Evolutionary conservation across 805 yeast species (phyloP).

Genomic region (Saturnispora zaruensis): DNA sequence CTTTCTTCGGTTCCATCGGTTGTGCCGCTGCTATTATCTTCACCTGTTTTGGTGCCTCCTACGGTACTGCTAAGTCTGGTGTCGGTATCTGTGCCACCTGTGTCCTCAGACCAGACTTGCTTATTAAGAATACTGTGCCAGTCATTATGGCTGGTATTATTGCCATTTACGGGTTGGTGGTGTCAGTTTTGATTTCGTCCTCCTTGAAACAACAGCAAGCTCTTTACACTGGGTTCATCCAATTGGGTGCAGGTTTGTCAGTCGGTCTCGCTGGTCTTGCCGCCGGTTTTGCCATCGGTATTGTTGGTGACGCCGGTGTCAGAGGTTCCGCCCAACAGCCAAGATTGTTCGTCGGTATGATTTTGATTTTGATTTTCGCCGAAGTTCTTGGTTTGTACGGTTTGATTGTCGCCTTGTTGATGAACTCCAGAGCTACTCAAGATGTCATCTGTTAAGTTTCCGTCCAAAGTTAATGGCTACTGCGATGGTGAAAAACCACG

Average conservation of each 20-base stretch:
- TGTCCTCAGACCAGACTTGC: slow-evolving; percentile 92
- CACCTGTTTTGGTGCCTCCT: slow-evolving; percentile 98
- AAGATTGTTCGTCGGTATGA: slow-evolving; percentile 96
- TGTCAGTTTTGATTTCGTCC: slow-evolving; percentile 88
- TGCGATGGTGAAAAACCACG: not conserved
- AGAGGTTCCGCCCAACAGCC: slow-evolving; percentile 98
- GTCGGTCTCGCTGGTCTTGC: slow-evolving; percentile 97
- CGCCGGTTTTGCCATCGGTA: slow-evolving; percentile 98
- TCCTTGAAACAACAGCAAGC: slow-evolving; percentile 86
- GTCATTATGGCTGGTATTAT: slow-evolving; percentile 99
- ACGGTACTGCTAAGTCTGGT: slow-evolving; percentile 99
- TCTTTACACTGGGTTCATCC: slow-evolving; percentile 93
- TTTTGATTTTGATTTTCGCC: slow-evolving; percentile 95
- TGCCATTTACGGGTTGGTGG: slow-evolving; percentile 96
- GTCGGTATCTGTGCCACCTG: slow-evolving; percentile 99
- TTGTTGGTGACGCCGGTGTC: slow-evolving; percentile 99
- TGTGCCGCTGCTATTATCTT: slow-evolving; percentile 98
- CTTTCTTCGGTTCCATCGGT: slow-evolving; percentile 98
- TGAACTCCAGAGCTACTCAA: slow-evolving; percentile 96
- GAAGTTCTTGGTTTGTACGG: slow-evolving; percentile 98
- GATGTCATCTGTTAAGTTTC: slow-evolving; percentile 66
- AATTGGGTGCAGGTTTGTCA: slow-evolving; percentile 94
- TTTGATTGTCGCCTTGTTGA: slow-evolving; percentile 91
- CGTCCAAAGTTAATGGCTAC: not conserved
- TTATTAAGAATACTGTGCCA: slow-evolving; percentile 90